phyloP scores from a whole-genome alignment of 305 asterid genomes.

The Rubia tinctorum region DNA sequence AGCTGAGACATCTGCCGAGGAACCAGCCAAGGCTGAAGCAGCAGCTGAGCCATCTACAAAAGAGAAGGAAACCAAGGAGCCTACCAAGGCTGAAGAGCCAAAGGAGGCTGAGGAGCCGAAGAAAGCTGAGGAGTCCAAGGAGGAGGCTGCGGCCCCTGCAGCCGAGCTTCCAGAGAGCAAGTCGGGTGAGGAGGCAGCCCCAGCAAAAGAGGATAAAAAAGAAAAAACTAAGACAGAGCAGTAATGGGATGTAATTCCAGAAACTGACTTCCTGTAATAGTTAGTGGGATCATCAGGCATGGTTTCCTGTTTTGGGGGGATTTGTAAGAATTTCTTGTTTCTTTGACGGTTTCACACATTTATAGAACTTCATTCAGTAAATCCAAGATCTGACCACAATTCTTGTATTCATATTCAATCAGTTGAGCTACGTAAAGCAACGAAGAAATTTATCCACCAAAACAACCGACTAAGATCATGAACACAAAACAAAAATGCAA shows the following conservation, averaged over 20 bases:
- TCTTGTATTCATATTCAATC: too few species aligned
- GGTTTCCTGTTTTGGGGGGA: conserved; percentile 8
- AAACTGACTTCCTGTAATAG: neutral
- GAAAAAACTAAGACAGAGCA: conserved; percentile 9
- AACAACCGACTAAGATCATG: too few species aligned
- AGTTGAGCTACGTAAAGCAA: too few species aligned
- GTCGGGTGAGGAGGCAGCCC: conserved; percentile 11
- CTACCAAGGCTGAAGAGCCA: neutral
- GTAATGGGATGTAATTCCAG: neutral
- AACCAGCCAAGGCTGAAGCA: conserved; percentile 5
- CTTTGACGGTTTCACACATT: conserved; percentile 9
- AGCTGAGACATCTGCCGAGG: neutral
- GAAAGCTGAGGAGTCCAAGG: neutral
- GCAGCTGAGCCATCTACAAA: conserved; percentile 7
- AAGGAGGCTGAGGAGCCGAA: conserved; percentile 10
- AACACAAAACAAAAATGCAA: too few species aligned
- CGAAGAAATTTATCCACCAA: too few species aligned
- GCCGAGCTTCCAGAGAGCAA: conserved; percentile 7
- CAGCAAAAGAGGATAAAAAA: conserved; percentile 1
- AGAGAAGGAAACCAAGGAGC: neutral
- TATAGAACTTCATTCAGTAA: conserved; percentile 4
- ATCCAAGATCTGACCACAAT: too few species aligned
- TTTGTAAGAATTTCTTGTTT: conserved; percentile 11
- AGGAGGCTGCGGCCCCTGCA: conserved; percentile 12
- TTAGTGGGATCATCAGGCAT: neutral